Evolutionary conservation across 176 grass and related monocot genomes (phyloP), one percentile per base, ranked within the genome.

Genomic region (Lolium perenne): DNA sequence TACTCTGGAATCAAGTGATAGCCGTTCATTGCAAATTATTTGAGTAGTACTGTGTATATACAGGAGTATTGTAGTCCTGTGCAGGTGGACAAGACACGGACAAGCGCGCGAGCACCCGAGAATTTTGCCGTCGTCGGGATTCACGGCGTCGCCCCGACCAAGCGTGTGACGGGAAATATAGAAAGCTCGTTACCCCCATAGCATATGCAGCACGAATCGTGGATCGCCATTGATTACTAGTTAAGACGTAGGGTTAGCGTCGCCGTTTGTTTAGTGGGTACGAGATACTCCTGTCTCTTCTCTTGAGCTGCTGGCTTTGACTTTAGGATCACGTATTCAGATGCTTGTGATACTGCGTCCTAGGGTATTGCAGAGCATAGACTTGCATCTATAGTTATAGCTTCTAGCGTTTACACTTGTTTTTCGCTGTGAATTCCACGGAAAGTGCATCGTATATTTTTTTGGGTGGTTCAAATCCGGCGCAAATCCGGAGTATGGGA

Each of bases 171-270:
- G 43, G 38, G 74, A 79, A 74, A 38, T 77, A 82, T 51, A 69
- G 25, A 53, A 67, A 69, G 48, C 16, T 32, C 26, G 43, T 5
- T 47, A 47, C 46, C 8, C 46, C 46, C 46, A 51, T 80, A 50
- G 88, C 88, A 78, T 78, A 77, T 43, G 71, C 89, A 84, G 89
- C 85, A 91, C 76, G 80, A 87, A 91, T 80, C 68, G 85, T 76
- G 85, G 89, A 91, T 91, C 85, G 26, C 74, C 60, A 84, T 84
- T 91, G 78, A 87, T 78, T 76, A 80, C 76, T 68, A 91, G 86
- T 91, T 76, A 87, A 91, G 84, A 32, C 60, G n/a, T 38, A 14
- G 40, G 8, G 50, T 63, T 64, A 77, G 83, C 78, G 78, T 82
- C 51, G 10, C 62, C 71, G 68, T 21, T 91, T 91, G 89, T 87